Base-by-base conservation (phyloP, 2,329 filamentous ascomycete species). In the Colletotrichum sp. region DNA sequence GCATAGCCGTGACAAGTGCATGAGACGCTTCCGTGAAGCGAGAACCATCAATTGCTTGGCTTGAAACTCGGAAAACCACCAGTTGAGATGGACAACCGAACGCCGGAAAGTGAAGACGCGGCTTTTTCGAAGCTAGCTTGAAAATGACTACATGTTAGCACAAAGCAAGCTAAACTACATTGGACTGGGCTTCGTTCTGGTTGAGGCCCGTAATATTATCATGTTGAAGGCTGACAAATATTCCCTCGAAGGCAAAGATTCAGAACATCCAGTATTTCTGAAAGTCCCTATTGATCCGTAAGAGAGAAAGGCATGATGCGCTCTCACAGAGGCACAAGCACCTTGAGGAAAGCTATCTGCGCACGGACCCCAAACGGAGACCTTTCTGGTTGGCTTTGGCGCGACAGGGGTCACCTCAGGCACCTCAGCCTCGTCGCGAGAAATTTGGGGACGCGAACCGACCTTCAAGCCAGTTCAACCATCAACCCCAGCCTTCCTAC, bases 351-450 rank as follows among this genome's bases (percentile, higher is more conserved):
- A 61, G n/a, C 9, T n/a, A 7, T 1, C 28, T 0, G 32, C 21
- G 71, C 60, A 76, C 69, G 69, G 63, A 24, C 69, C 60, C 13
- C 7, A 12, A 2, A 2, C 4, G 13, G 16, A 16, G 21, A 26
- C 61, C 12, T 12, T 14, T 48, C 14, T 72, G 63, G 74, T 72
- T 69, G 74, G 73, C 55, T 63, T 26, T 24, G 26, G 28, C 26
- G 63, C 48, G 28, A 66, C 48, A 30, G 70, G 76, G 36, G 71
- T 78, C 65, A 24, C 81, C 52, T 43, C 16, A 59, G 32, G 43
- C 71, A 64, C 72, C 64, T 61, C 69, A 78, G 77, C 77, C 77
- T 76, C 64, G 77, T 78, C 75, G 77, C 77, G 77, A 78, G 69
- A 78, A 77, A 76, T 78, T 74, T 75, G 71, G 76, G 70, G 74